A percentile compares a stretch with the other conserved stretches of the same genome.
Conservation (phyloP, 805 yeast species). For the Suhomyces sp. region DNA sequence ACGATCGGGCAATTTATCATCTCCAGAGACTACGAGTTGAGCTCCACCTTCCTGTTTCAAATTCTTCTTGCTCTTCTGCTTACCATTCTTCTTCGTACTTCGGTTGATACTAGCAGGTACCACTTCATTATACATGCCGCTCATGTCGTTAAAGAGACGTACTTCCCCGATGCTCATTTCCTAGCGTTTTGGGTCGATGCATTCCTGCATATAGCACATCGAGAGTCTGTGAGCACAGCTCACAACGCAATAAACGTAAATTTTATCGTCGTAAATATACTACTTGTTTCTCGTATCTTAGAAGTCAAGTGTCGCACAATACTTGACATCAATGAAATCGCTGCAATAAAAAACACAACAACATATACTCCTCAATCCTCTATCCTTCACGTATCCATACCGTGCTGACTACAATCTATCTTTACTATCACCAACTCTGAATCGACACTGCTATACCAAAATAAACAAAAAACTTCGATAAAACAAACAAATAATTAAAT, state of each 20-base stretch:
- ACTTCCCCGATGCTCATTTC: background rate
- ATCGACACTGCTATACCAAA: too few relatives aligned
- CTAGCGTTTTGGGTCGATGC: background rate
- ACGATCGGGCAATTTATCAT: conserved; percentile 11
- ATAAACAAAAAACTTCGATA: too few relatives aligned
- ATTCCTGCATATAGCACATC: background rate
- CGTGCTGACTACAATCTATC: too few relatives aligned
- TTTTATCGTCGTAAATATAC: background rate
- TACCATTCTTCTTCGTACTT: background rate
- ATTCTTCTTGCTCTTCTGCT: background rate
- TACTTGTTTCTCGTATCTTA: too few relatives aligned
- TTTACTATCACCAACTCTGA: too few relatives aligned
- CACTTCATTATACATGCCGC: conserved; percentile 23
- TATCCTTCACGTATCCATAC: too few relatives aligned
- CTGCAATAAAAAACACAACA: too few relatives aligned
- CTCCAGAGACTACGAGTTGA: background rate
- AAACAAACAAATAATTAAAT: too few relatives aligned
- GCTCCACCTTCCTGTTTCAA: background rate
- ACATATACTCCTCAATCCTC: too few relatives aligned
- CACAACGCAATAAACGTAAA: background rate
- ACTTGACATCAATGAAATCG: too few relatives aligned
- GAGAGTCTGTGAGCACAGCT: background rate
- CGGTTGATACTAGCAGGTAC: conserved; percentile 12
- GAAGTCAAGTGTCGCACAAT: too few relatives aligned
- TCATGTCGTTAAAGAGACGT: background rate